Conservation (phyloP, 2,329 filamentous ascomycete genomes). For the Tothia fuscella region DNA sequence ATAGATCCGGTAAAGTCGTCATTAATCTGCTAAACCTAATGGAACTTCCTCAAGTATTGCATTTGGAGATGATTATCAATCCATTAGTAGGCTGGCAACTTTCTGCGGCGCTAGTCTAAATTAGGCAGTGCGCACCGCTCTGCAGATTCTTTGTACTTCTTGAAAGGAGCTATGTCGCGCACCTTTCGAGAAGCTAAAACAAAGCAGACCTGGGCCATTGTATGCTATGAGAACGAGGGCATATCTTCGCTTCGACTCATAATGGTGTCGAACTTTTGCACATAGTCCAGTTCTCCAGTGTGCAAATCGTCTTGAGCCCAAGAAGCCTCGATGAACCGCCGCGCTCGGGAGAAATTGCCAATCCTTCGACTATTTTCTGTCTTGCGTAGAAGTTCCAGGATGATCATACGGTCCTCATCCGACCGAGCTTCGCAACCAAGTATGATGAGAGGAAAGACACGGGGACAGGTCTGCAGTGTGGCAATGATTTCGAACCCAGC, state of each 20-base stretch:
- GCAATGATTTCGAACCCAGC: conserved; percentile 13
- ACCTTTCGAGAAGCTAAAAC: no score
- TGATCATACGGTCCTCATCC: conserved; percentile 16
- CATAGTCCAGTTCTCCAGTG: conserved; percentile 11
- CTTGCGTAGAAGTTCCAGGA: conserved; percentile 11
- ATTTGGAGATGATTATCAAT: no score
- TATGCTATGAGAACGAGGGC: conserved; percentile 11
- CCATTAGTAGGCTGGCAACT: no score
- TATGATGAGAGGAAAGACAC: conserved; percentile 19
- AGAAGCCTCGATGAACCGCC: conserved; percentile 13
- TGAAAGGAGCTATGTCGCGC: no score
- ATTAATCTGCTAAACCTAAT: no score
- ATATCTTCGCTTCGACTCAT: conserved; percentile 10
- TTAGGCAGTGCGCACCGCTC: no score
- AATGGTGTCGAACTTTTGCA: conserved; percentile 12
- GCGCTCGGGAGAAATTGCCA: conserved; percentile 11
- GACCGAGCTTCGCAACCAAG: conserved; percentile 19
- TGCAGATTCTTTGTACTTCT: background rate
- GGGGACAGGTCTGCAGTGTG: conserved; percentile 16
- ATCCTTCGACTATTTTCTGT: conserved; percentile 13
- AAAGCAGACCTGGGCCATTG: no score
- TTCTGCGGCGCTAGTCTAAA: no score
- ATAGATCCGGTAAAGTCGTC: no score
- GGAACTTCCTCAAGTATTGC: no score
- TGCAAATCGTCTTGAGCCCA: conserved; percentile 16